phyloP scores from a whole-genome alignment of 2,329 filamentous ascomycete genomes.

The Nemania diffusa region DNA sequence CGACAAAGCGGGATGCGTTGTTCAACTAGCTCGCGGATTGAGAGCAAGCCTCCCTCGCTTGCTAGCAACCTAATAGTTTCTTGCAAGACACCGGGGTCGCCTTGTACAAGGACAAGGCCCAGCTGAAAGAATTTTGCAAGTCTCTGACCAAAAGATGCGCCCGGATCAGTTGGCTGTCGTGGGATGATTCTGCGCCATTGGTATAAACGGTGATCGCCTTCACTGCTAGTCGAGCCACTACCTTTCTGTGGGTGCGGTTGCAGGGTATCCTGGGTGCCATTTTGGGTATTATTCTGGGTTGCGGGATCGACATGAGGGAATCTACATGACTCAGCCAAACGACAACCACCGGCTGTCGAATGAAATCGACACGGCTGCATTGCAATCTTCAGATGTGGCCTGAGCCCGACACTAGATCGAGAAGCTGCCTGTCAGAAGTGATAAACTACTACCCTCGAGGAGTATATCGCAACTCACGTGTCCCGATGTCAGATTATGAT shows the following conservation, averaged over 20 bases:
- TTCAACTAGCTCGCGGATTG: constrained; percentile 32
- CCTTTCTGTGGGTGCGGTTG: background rate
- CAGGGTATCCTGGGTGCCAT: background rate
- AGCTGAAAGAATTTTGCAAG: constrained; percentile 29
- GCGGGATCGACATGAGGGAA: background rate
- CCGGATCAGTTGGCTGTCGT: background rate
- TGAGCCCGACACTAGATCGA: background rate
- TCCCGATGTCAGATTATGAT: background rate
- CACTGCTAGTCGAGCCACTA: background rate
- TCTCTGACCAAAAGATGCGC: constrained; percentile 10
- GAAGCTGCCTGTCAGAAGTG: background rate
- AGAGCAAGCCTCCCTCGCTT: constrained; percentile 25
- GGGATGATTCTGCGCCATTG: constrained; percentile 15
- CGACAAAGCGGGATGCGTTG: constrained; percentile 19
- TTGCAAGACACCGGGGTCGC: constrained; percentile 24
- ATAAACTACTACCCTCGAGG: background rate
- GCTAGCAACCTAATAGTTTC: constrained; percentile 28
- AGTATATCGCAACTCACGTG: background rate
- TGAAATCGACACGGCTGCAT: constrained; percentile 8
- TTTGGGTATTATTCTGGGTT: background rate
- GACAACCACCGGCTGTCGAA: background rate
- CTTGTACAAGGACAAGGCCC: constrained; percentile 27
- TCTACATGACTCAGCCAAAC: background rate
- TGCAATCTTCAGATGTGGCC: background rate
- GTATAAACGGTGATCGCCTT: background rate